Percentiles rank a stretch among this genome's conserved stretches.
These are phyloP conservation scores for Quercus phellos DNA, from an alignment of 331 rosid genomes.

Conservation along the genomic window DNA sequence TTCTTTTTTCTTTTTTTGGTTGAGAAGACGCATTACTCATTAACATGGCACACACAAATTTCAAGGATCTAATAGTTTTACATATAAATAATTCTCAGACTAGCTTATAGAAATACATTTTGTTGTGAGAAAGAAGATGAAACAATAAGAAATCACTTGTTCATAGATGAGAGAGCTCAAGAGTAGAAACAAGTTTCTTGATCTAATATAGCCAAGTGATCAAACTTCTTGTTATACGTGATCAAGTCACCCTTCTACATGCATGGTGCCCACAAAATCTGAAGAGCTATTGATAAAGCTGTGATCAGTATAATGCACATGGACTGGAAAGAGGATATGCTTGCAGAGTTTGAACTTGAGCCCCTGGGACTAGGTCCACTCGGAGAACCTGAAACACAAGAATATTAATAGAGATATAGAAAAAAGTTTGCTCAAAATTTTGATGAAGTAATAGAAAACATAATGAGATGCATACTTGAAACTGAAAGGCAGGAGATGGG, in stretches of 20 bases:
- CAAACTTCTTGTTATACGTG: background rate
- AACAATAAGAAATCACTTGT: background rate
- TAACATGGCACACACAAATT: background rate
- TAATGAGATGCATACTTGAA: background rate
- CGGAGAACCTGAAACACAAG: conserved; percentile 23
- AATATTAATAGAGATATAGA: too few relatives aligned
- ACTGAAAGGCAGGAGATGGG: conserved; percentile 32
- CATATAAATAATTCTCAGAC: too few relatives aligned
- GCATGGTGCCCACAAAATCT: background rate
- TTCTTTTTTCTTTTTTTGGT: too few relatives aligned
- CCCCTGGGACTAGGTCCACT: background rate
- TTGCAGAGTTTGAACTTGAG: conserved; percentile 14
- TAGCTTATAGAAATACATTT: background rate
- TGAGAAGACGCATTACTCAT: background rate
- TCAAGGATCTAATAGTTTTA: background rate
- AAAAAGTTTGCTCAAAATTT: too few relatives aligned
- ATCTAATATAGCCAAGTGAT: background rate
- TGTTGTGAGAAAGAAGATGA: background rate
- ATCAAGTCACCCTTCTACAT: background rate
- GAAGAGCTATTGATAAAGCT: background rate
- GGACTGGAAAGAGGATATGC: background rate
- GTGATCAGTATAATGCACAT: background rate
- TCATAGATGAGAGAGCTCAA: background rate
- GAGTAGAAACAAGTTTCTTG: background rate
- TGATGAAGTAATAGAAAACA: background rate